Base-by-base conservation (phyloP, 2,329 filamentous ascomycete genomes). In the Alternaria gaisen region DNA sequence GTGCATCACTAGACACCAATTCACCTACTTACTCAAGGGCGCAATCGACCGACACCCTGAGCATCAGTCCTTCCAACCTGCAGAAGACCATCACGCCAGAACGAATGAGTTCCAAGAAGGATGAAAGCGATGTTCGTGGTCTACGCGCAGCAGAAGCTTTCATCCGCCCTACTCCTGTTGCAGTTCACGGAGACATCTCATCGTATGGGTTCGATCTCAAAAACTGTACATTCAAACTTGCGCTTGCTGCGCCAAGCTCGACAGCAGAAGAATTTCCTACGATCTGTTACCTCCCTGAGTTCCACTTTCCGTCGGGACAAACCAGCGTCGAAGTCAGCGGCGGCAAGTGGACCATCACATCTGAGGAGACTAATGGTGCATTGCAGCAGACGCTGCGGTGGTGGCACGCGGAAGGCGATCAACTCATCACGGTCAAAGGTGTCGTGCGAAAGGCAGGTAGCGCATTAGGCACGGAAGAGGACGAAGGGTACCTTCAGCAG, bases 121-220 rank as follows among this genome's bases (percentile, higher is more conserved):
- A 60, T 9, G 65, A 69, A 5, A 64, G 65, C 14, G 75, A 77
- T 56, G 69, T 75, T 6, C 64, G 68, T 28, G 94, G 95, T 1
- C 92, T 91, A 72, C 91, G 95, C 38, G 95, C 94, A 1, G 94
- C 94, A 4, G 94, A 99, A 79, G 94, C 96, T 0, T 98, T 93
- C 72, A 88, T 98, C 34, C 90, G 95, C 2, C 95, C 95, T 0
- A 90, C 90, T 0, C 92, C 95, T 0, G 88, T 94, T 26, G 83
- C 85, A 4, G 91, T 91, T 0, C 89, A 89, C 50, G 95, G 95
- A 10, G 85, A 86, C 28, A 83, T 97, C 14, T 76, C 86, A 3
- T 83, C 86, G 10, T 91, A 92, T 72, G 90, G 88, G 2, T 99
- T 99, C 72, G 93, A 97, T 75, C 83, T 99, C 54, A 87, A 87